phyloP scores from a whole-genome alignment of 108 stramenopile species.

The Tribonema minus region DNA sequence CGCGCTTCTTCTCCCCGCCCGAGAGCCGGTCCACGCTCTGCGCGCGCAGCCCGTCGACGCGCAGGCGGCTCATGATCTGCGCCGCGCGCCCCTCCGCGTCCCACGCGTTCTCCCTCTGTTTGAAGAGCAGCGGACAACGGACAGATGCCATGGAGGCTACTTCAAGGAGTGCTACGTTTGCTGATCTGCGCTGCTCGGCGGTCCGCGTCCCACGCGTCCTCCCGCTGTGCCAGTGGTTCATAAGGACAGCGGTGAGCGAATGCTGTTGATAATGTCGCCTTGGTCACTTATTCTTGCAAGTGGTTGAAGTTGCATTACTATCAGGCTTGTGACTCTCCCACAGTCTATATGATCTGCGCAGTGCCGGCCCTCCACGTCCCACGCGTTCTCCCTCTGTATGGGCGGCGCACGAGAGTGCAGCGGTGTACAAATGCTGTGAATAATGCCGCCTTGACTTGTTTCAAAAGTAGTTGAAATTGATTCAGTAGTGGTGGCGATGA shows the following conservation, averaged over 20 bases:
- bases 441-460: not conserved
- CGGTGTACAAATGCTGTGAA: too few species aligned
- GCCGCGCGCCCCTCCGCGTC: slow-evolving; percentile 37
- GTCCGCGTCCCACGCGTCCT: not conserved
- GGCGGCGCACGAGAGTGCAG: too few species aligned
- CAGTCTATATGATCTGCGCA: slow-evolving; percentile 41
- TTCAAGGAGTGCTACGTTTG: not conserved
- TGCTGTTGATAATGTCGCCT: too few species aligned
- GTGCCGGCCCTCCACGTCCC: slow-evolving; percentile 42
- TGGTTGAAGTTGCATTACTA: too few species aligned
- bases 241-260: too few species aligned
- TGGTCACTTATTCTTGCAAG: too few species aligned
- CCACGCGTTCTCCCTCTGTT: slow-evolving; percentile 33
- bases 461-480: too few species aligned
- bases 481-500: too few species aligned
- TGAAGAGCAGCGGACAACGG: too few species aligned
- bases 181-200: not conserved
- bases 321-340: too few species aligned
- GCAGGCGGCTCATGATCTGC: slow-evolving; percentile 42
- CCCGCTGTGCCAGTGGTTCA: too few species aligned
- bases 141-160: too few species aligned
- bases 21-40: slow-evolving; percentile 31
- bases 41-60: slow-evolving; percentile 27
- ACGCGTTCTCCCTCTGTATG: slow-evolving; percentile 23
- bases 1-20: slow-evolving; percentile 62